Base-by-base conservation (phyloP, 176 grass and related monocot genomes). In the Triticum aestivum region DNA sequence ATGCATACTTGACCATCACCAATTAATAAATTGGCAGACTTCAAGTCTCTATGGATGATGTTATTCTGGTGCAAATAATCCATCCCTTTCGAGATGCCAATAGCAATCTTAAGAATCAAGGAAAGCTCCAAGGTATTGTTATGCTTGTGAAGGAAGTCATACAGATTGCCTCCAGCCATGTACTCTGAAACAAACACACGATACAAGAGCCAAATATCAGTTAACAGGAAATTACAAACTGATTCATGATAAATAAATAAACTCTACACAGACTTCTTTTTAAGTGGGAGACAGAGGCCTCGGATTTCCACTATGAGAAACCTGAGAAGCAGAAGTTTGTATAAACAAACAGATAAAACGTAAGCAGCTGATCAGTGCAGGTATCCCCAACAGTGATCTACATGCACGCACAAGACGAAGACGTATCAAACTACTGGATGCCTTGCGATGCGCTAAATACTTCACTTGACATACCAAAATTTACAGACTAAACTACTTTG, bases 1-100 rank as follows among this genome's bases (percentile, higher is more conserved):
- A 82, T 34, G 13, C 87, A 81, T 87, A 98, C 97, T 78, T 91
- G 83, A 82, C 84, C 82, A 74, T 86, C 58, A 47, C 93, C 92
- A 34, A 98, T 91, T 62, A 98, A 83, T 86, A 98, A 88, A 88
- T 98, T 98, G 80, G 94, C 94, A 21, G 90, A 94, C 76, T 98
- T 98, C 39, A 98, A 89, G 77, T 98, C 97, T 78, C 97, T 92
- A 85, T 98, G 97, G 59, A 98, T 90, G 63, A 98, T 96, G 77
- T 91, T 94, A n/a, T 96, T 95, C 70, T 59, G 83, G 85, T 98
- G 97, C 79, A 98, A 93, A 87, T 98, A 98, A 65, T 89, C 65
- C 97, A 98, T 98, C 44, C 94, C 97, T 79, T 89, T 98, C 15
- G 89, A 92, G 77, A 98, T 89, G 78, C 90, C 97, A 56, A 93